phyloP scores from a whole-genome alignment of 306 rosid genomes.

The Lotus japonicus region DNA sequence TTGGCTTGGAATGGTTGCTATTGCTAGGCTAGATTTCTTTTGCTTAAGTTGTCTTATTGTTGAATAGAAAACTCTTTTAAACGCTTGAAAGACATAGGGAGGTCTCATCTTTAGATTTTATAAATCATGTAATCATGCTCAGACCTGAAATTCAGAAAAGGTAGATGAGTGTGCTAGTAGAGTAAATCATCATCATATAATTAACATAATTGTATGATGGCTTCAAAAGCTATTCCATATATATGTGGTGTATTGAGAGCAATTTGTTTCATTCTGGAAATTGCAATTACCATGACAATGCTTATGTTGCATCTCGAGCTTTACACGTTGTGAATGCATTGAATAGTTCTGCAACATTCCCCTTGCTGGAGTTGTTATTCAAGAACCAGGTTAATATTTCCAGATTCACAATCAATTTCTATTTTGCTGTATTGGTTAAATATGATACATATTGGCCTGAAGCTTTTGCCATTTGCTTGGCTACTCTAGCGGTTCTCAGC shows the following conservation, averaged over 20 bases:
- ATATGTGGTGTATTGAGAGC: background rate
- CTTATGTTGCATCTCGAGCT: conserved; percentile 76
- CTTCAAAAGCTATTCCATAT: background rate
- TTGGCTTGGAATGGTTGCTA: too few relatives aligned
- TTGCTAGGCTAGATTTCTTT: too few relatives aligned
- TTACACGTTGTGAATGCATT: conserved; percentile 59
- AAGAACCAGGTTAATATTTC: conserved; percentile 57
- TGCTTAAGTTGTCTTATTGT: too few relatives aligned
- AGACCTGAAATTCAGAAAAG: background rate
- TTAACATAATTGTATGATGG: background rate
- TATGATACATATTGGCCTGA: background rate
- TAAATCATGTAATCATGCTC: background rate
- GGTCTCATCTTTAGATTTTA: background rate
- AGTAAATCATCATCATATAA: background rate
- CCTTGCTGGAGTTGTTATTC: conserved; percentile 78
- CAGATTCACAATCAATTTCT: background rate
- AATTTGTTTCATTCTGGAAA: conserved; percentile 10
- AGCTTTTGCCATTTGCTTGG: background rate
- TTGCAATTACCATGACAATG: conserved; percentile 84
- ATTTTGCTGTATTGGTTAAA: background rate
- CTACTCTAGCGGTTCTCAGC: background rate
- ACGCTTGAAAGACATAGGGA: background rate
- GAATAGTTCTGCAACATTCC: conserved; percentile 58
- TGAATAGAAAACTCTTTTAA: background rate
- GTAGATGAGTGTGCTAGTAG: background rate